A percentile compares a stretch with the other conserved stretches of the same genome.
Evolutionary conservation across 1,139 yeast species (phyloP).

Genomic region (Hanseniaspora uvarum): DNA sequence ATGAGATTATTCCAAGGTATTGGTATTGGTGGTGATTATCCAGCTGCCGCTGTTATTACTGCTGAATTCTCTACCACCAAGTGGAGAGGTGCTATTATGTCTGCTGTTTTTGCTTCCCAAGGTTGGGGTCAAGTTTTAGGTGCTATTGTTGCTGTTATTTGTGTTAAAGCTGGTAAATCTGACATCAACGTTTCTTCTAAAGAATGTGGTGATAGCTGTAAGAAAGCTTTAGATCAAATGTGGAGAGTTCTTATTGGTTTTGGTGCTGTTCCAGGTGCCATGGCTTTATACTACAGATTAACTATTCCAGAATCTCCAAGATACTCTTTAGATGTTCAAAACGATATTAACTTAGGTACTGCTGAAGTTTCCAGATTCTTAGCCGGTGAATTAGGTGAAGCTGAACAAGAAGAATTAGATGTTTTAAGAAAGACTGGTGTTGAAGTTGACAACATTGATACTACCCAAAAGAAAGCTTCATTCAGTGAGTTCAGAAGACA

Average conservation of each 20-base stretch:
- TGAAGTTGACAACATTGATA: conserved; percentile 34
- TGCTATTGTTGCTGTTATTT: conserved; percentile 65
- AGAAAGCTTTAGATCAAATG: conserved; percentile 77
- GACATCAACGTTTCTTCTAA: conserved; percentile 43
- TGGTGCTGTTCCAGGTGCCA: conserved; percentile 77
- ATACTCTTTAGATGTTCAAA: conserved; percentile 64
- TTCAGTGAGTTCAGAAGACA: conserved; percentile 52
- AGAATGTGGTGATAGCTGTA: conserved; percentile 55
- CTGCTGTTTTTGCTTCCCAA: conserved; percentile 85
- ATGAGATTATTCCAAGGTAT: conserved; percentile 81
- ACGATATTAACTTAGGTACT: conserved; percentile 55
- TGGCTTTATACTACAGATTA: conserved; percentile 78
- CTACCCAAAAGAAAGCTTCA: conserved; percentile 40
- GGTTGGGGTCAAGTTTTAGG: conserved; percentile 87
- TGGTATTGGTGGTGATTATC: conserved; percentile 99
- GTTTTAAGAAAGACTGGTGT: conserved; percentile 36
- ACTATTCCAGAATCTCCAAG: conserved; percentile 92
- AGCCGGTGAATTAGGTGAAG: conserved; percentile 40
- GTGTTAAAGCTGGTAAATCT: conserved; percentile 62
- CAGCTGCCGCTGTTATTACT: conserved; percentile 84
- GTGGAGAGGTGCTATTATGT: conserved; percentile 96
- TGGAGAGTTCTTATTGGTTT: conserved; percentile 85
- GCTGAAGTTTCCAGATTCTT: conserved; percentile 44
- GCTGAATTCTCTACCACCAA: conserved; percentile 83
- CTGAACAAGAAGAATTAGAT: conserved; percentile 36